Conservation (phyloP, 2,329 filamentous ascomycete species). For the Exophiala calicioides region DNA sequence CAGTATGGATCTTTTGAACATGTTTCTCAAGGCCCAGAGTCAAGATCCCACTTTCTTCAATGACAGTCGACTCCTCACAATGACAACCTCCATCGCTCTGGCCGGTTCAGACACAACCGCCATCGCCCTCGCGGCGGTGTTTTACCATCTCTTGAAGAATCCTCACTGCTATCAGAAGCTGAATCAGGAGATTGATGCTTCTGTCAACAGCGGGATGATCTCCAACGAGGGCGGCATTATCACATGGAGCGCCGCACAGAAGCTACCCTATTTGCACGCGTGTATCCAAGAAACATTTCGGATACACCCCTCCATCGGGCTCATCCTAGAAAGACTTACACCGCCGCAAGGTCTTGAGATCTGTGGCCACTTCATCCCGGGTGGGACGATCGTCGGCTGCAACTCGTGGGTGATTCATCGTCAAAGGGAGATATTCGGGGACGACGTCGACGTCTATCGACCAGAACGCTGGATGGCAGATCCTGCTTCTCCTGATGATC, state of each 20-base stretch:
- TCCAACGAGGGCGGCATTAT: too few relatives aligned
- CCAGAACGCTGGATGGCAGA: constrained; percentile 68
- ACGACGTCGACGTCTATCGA: constrained; percentile 49
- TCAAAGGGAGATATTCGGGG: constrained; percentile 32
- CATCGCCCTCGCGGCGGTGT: constrained; percentile 35
- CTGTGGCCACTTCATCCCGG: constrained; percentile 32
- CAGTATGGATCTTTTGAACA: constrained; percentile 24
- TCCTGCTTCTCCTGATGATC: constrained; percentile 35
- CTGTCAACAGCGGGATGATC: too few relatives aligned
- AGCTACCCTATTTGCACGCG: too few relatives aligned
- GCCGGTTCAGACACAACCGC: constrained; percentile 43
- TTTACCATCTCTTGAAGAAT: constrained; percentile 40
- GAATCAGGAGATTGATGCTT: too few relatives aligned
- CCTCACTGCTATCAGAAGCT: too few relatives aligned
- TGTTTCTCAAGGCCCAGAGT: constrained; percentile 25
- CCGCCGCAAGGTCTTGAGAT: constrained; percentile 35
- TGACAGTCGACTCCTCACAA: constrained; percentile 34
- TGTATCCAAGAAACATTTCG: too few relatives aligned
- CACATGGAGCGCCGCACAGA: too few relatives aligned
- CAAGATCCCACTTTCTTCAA: constrained; percentile 33
- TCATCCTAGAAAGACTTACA: too few relatives aligned
- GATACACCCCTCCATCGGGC: too few relatives aligned
- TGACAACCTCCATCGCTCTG: constrained; percentile 34
- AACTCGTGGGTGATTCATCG: constrained; percentile 37
- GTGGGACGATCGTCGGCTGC: constrained; percentile 36